Evolutionary conservation across 768 basidiomycete genomes (phyloP).

Genomic region (Hericium coralloides): DNA sequence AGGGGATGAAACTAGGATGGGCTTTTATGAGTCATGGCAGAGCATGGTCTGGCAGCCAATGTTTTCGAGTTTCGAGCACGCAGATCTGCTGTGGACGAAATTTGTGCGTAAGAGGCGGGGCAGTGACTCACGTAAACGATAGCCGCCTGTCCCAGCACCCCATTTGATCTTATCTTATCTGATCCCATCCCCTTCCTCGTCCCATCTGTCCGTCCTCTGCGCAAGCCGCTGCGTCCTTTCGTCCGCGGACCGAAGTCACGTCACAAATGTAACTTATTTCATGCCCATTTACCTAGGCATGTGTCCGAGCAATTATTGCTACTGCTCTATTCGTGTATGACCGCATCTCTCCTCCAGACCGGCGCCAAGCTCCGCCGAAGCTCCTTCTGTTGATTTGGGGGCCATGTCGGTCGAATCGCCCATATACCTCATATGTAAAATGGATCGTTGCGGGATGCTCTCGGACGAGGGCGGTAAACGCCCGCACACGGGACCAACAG

Average conservation of each 20-base stretch:
- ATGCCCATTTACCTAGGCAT: not conserved
- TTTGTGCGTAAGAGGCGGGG: not conserved
- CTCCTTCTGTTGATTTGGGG: not conserved
- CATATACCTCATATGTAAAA: not conserved
- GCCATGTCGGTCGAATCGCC: not conserved
- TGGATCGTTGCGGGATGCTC: no score
- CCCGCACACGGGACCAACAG: no score
- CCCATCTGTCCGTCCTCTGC: no score
- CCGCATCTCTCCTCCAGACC: not conserved
- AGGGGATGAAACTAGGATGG: not conserved
- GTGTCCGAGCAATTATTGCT: not conserved
- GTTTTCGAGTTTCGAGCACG: not conserved
- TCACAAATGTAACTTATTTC: no score
- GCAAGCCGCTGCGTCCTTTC: no score
- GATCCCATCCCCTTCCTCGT: not conserved
- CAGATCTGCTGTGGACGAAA: not conserved
- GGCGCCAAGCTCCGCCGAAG: no score
- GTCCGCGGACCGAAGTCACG: no score
- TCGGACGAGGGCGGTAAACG: no score
- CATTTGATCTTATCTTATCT: not conserved
- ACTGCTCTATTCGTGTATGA: not conserved
- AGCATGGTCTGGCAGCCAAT: not conserved
- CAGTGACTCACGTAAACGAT: not conserved
- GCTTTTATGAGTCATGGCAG: not conserved
- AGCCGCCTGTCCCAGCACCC: not conserved